Conservation (phyloP, 768 basidiomycete genomes). For the Trametes punicea region DNA sequence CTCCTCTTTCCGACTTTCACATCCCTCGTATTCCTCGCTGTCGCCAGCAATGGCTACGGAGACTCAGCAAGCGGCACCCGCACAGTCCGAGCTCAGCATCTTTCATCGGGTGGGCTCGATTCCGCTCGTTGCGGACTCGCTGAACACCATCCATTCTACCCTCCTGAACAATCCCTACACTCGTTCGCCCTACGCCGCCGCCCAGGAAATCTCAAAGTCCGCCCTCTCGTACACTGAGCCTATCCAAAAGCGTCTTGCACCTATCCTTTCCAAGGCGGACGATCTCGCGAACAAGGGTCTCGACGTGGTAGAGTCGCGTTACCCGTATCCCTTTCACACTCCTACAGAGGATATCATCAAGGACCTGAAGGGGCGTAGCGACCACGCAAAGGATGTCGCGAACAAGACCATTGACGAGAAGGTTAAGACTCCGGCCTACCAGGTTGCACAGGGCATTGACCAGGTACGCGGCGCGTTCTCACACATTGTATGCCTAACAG, state of each 20-base stretch:
- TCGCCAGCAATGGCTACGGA: slow-evolving; percentile 36
- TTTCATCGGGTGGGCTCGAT: slow-evolving; percentile 67
- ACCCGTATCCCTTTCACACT: slow-evolving; percentile 73
- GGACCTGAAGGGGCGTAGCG: slow-evolving; percentile 54
- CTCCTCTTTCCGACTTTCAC: slow-evolving; percentile 1
- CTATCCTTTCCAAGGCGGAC: slow-evolving; percentile 61
- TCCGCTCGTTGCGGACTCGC: slow-evolving; percentile 64
- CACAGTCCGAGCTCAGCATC: slow-evolving; percentile 56
- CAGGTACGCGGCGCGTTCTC: slow-evolving; percentile 44
- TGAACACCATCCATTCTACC: slow-evolving; percentile 56
- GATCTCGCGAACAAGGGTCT: slow-evolving; percentile 70
- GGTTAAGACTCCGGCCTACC: slow-evolving; percentile 59
- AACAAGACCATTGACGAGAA: slow-evolving; percentile 65
- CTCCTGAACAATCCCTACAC: slow-evolving; percentile 60
- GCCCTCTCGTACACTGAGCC: slow-evolving; percentile 52
- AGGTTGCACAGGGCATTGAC: slow-evolving; percentile 66
- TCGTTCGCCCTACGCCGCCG: slow-evolving; percentile 60
- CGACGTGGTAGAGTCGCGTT: slow-evolving; percentile 68
- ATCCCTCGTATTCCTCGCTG: not conserved
- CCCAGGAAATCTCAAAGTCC: slow-evolving; percentile 51
- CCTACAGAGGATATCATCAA: slow-evolving; percentile 68
- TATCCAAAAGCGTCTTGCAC: slow-evolving; percentile 60
- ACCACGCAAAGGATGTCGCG: slow-evolving; percentile 53
- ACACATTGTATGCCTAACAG: not conserved
- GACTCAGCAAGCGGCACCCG: slow-evolving; percentile 27